Conservation (phyloP, 805 yeast species). For the Hagleromyces aurorensis region DNA sequence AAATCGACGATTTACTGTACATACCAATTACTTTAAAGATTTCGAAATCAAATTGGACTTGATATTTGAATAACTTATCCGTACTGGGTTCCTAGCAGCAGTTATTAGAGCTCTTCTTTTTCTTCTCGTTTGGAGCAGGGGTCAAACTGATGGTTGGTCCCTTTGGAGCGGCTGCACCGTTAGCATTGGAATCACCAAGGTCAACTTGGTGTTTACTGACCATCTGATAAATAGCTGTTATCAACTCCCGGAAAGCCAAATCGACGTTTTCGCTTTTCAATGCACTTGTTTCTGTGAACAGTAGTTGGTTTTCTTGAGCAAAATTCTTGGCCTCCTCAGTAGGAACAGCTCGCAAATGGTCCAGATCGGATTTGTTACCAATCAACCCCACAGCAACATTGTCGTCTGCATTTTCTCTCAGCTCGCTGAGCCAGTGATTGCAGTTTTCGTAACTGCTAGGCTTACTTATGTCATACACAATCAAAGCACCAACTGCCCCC, state of each 20-base stretch:
- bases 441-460: slow-evolving; percentile 80
- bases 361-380: slow-evolving; percentile 86
- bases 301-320: slow-evolving; percentile 83
- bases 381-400: slow-evolving; percentile 91
- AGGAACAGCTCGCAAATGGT: slow-evolving; percentile 91
- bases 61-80: slow-evolving; percentile 1
- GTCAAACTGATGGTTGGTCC: slow-evolving; percentile 92
- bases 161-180: slow-evolving; percentile 42
- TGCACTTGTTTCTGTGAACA: slow-evolving; percentile 95
- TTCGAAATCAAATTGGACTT: too few species aligned
- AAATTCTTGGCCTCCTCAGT: slow-evolving; percentile 95
- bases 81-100: slow-evolving; percentile 53
- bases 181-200: slow-evolving; percentile 55
- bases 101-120: slow-evolving; percentile 38
- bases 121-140: slow-evolving; percentile 83
- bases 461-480: slow-evolving; percentile 92
- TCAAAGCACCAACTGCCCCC: slow-evolving; percentile 96
- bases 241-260: slow-evolving; percentile 83
- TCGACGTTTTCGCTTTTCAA: slow-evolving; percentile 92
- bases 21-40: too few species aligned
- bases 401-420: slow-evolving; percentile 87
- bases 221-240: slow-evolving; percentile 91
- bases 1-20: too few species aligned
- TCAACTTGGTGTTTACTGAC: slow-evolving; percentile 89
- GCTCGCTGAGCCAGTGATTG: slow-evolving; percentile 82